A percentile compares a stretch with the other conserved stretches of the same genome.
Conservation (phyloP, 306 rosid species). For the Cicer yamashitae region DNA sequence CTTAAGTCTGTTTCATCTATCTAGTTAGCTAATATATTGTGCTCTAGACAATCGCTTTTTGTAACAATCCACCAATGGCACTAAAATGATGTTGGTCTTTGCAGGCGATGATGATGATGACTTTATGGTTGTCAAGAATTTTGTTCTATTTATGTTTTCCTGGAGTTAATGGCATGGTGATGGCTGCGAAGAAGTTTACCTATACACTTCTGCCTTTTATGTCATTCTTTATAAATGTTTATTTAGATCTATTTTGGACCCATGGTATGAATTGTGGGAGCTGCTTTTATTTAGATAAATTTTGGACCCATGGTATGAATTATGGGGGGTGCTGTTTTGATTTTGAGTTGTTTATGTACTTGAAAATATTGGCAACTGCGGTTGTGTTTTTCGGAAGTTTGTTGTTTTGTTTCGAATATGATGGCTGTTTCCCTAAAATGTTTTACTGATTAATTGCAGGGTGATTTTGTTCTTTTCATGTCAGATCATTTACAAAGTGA, state of each 20-base stretch:
- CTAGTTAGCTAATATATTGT: constrained; percentile 10
- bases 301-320: not conserved
- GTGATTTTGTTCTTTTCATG: not conserved
- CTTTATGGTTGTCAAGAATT: constrained; percentile 7
- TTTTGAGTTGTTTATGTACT: not conserved
- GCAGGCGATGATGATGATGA: constrained; percentile 34
- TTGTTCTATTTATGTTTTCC: constrained; percentile 20
- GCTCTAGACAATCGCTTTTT: constrained; percentile 6
- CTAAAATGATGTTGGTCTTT: constrained; percentile 15
- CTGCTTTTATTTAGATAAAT: not conserved
- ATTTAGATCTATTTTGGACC: no score
- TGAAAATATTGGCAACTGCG: not conserved
- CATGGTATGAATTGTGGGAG: no score
- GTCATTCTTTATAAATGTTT: not conserved
- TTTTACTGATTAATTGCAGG: not conserved
- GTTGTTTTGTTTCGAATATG: not conserved
- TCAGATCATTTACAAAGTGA: not conserved
- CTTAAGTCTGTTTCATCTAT: not conserved
- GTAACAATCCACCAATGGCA: not conserved
- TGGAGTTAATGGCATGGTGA: not conserved
- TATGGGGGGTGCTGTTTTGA: not conserved
- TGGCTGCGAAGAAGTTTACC: constrained; percentile 8
- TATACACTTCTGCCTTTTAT: not conserved
- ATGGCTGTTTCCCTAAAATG: not conserved
- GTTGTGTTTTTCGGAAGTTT: constrained; percentile 4